Evolutionary conservation across 768 basidiomycete genomes (phyloP), one percentile per base, ranked within the genome.

Genomic region (Kwoniella sp.): DNA sequence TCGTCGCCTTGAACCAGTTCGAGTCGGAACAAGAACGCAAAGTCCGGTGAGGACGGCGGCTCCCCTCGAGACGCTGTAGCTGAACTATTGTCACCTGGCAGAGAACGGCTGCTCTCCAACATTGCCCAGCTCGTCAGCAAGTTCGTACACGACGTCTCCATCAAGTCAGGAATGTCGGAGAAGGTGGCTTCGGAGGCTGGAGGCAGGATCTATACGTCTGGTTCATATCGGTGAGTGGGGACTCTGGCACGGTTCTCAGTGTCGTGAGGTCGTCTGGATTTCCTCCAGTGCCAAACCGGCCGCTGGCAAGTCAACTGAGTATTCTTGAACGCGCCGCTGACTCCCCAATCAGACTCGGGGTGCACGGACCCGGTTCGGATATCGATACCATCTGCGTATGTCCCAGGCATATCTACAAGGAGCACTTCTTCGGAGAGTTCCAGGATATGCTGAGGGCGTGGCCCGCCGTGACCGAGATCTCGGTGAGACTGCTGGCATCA

Each of bases 321-420:
- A n/a, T n/a, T n/a, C n/a, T n/a, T n/a, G n/a, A n/a, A n/a, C n/a
- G n/a, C n/a, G n/a, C n/a, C n/a, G n/a, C n/a, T n/a, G n/a, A n/a
- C n/a, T n/a, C n/a, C n/a, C n/a, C 19, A 15, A 12, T 3, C 25
- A 71, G 95, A 65, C 78, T 99, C 42, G 95, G 95, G 53, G 95
- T 98, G 19, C 95, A 98, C 75, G 89, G 89, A 11, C 95, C 93
- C 29, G 87, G 89, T 3, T 80, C 86, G 42, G 93, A 99, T 81
- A 96, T 99, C 73, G 95, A 99, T 78, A 95, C 92, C n/a, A 77
- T 99, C 19, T 88, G 89, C 70, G 93, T 98, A 29, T 95, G 93
- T 31, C 95, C 95, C 6, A 89, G 92, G 74, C 91, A 96, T 75
- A 87, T 98, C 50, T 87, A 85, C 50, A 81, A 90, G 58, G 91